phyloP scores from a whole-genome alignment of 2,329 filamentous ascomycete species.

The Trichoderma sp. region DNA sequence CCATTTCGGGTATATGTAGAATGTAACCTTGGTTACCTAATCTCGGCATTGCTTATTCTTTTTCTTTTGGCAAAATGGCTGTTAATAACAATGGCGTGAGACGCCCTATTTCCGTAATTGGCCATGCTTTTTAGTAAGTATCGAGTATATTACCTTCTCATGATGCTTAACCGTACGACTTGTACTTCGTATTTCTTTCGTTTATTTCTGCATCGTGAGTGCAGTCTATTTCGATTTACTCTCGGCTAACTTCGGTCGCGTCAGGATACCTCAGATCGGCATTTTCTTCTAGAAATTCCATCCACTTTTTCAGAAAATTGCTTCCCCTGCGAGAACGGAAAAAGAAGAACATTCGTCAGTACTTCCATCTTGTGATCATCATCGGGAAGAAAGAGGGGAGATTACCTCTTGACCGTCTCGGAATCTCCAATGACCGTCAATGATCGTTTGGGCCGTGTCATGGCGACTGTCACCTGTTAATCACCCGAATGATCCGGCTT shows the following conservation, averaged over 20 bases:
- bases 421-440: conserved; percentile 91
- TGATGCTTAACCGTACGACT: neutral
- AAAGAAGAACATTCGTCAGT: neutral
- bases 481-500: neutral
- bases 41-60: neutral
- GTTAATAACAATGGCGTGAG: neutral
- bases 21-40: conserved; percentile 1
- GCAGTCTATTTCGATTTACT: conserved; percentile 10
- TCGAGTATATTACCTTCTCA: neutral
- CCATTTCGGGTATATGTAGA: neutral
- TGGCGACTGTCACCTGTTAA: conserved; percentile 75
- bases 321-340: conserved; percentile 65
- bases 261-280: conserved; percentile 90
- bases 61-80: neutral
- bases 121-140: neutral
- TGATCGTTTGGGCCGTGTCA: conserved; percentile 92
- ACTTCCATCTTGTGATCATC: neutral
- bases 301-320: conserved; percentile 85
- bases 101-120: neutral
- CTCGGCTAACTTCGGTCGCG: conserved; percentile 46
- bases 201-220: neutral
- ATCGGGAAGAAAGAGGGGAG: neutral
- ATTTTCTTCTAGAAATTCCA: conserved; percentile 86
- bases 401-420: conserved; percentile 87
- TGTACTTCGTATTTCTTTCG: neutral